These are phyloP conservation scores for Austroboletus eburneus DNA, from an alignment of 768 basidiomycete species.

Conservation along the genomic window DNA sequence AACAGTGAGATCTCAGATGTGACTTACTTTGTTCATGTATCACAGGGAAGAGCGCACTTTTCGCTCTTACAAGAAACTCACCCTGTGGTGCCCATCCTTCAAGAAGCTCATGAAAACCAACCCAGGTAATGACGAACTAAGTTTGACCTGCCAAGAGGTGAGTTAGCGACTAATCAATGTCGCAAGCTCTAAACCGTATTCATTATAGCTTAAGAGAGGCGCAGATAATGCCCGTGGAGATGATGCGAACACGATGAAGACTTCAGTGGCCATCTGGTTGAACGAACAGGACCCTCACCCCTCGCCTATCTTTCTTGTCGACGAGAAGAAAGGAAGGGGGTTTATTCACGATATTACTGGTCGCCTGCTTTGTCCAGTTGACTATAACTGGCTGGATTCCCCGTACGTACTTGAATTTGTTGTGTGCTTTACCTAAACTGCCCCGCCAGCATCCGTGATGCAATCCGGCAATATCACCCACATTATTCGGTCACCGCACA, in stretches of 20 bases:
- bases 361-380: background rate
- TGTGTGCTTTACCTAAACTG: background rate
- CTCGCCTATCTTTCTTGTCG: background rate
- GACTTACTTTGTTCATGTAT: background rate
- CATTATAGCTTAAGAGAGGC: background rate
- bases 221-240: background rate
- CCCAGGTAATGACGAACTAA: background rate
- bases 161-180: background rate
- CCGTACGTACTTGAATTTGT: background rate
- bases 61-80: background rate
- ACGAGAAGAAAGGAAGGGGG: background rate
- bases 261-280: background rate
- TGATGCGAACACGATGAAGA: background rate
- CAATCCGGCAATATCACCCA: background rate
- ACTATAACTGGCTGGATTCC: conserved; percentile 1
- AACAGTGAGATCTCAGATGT: background rate
- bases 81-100: background rate
- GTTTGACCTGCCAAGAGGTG: background rate
- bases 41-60: background rate
- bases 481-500: background rate
- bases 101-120: background rate
- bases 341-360: background rate
- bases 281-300: background rate
- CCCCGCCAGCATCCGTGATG: background rate
- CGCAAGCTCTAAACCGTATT: background rate